A percentile compares a stretch with the other conserved stretches of the same genome.
These are phyloP conservation scores for Aristolochia californica DNA, from an alignment of 164 flowering plant genomes.

Conservation along the genomic window DNA sequence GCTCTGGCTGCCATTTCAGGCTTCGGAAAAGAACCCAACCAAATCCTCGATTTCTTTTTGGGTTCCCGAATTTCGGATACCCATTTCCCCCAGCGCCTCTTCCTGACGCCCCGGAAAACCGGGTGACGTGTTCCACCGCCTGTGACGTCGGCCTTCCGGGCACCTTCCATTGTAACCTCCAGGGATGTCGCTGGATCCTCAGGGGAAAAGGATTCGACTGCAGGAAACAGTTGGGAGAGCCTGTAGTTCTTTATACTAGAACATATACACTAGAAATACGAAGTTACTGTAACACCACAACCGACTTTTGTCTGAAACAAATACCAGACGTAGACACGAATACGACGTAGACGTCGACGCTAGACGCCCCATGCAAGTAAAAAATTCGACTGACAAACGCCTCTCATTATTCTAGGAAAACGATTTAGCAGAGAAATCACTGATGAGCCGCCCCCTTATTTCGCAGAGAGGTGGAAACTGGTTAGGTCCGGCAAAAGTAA, in stretches of 20 bases:
- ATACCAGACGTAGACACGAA: too few species aligned
- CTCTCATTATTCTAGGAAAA: too few species aligned
- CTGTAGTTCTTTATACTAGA: background rate
- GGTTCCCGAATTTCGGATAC: conserved; percentile 77
- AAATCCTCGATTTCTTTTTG: conserved; percentile 55
- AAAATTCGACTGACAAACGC: too few species aligned
- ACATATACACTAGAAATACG: too few species aligned
- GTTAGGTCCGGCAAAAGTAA: too few species aligned
- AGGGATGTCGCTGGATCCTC: conserved; percentile 2
- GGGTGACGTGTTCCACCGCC: conserved; percentile 42
- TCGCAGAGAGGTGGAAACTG: too few species aligned
- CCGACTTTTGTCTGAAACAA: too few species aligned
- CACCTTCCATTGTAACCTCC: background rate
- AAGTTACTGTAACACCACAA: background rate
- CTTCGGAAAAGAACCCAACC: conserved; percentile 66
- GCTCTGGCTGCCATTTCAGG: conserved; percentile 81
- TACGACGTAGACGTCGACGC: too few species aligned
- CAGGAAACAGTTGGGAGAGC: background rate
- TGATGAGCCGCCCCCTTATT: too few species aligned
- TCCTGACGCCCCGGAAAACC: conserved; percentile 52
- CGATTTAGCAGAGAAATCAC: too few species aligned
- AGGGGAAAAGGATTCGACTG: background rate
- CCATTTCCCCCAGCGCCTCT: conserved; percentile 76
- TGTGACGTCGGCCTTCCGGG: background rate
- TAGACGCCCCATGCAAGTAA: too few species aligned